phyloP scores from a whole-genome alignment of 2,329 filamentous ascomycete species.

The Graphilbum ipis-grandicollis region DNA sequence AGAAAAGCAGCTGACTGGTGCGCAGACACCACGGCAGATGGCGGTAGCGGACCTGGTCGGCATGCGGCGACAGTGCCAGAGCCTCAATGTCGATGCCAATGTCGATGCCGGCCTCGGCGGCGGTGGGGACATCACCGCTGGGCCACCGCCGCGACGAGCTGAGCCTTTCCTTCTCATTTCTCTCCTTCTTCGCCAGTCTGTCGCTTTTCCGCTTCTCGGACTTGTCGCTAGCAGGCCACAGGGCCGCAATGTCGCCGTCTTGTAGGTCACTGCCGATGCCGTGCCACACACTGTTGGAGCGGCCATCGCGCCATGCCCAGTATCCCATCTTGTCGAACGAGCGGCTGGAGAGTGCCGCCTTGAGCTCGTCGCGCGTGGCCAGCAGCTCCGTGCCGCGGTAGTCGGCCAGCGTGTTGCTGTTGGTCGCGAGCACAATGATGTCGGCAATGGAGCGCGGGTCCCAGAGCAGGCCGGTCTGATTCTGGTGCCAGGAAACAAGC shows the following conservation, averaged over 20 bases:
- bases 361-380: slow-evolving; percentile 31
- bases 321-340: slow-evolving; percentile 65
- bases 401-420: slow-evolving; percentile 60
- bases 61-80: slow-evolving; percentile 24
- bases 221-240: no score
- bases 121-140: no score
- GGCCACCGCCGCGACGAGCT: no score
- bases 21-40: slow-evolving; percentile 66
- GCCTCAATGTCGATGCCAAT: slow-evolving; percentile 17
- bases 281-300: slow-evolving; percentile 54
- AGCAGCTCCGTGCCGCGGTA: slow-evolving; percentile 54
- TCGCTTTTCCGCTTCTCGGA: slow-evolving; percentile 2
- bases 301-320: slow-evolving; percentile 54
- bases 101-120: no score
- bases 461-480: slow-evolving; percentile 66
- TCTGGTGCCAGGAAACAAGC: slow-evolving; percentile 44
- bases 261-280: slow-evolving; percentile 38
- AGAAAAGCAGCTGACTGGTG: slow-evolving; percentile 46
- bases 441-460: slow-evolving; percentile 71
- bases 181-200: slow-evolving; percentile 1
- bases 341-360: slow-evolving; percentile 32
- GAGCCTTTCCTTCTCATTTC: not conserved
- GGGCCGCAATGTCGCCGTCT: no score
- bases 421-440: slow-evolving; percentile 57
- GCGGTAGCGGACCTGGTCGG: slow-evolving; percentile 36